Percentiles rank a stretch among this genome's conserved stretches.
phyloP scores from a whole-genome alignment of 2,329 filamentous ascomycete genomes.

The Trichoderma polysporum region DNA sequence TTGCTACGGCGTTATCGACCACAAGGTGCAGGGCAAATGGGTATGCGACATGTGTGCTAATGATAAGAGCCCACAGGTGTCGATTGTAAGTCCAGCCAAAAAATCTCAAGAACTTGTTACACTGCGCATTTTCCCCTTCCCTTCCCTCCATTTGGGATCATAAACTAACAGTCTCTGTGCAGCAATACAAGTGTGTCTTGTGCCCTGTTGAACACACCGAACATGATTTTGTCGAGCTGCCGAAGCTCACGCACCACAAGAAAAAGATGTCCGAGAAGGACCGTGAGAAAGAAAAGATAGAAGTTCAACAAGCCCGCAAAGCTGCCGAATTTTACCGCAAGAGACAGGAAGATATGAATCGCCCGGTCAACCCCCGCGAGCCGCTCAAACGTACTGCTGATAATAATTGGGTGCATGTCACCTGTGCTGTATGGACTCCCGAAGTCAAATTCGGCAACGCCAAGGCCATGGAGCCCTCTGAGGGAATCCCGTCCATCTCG shows the following conservation, averaged over 20 bases:
- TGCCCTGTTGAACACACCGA: slow-evolving; percentile 82
- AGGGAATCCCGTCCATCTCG: slow-evolving; percentile 84
- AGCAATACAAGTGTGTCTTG: slow-evolving; percentile 89
- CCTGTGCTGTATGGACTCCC: slow-evolving; percentile 86
- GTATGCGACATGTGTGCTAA: slow-evolving; percentile 94
- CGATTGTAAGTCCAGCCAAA: slow-evolving; percentile 66
- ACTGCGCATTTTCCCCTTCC: not conserved
- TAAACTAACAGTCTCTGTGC: slow-evolving; percentile 26
- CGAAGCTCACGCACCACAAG: slow-evolving; percentile 53
- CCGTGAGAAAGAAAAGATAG: slow-evolving; percentile 79
- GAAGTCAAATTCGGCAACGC: slow-evolving; percentile 92
- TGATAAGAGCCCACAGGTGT: slow-evolving; percentile 86
- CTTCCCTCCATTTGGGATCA: not conserved
- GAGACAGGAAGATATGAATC: slow-evolving; percentile 79
- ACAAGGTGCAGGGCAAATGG: slow-evolving; percentile 76
- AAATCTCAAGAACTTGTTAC: not conserved
- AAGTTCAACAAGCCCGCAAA: slow-evolving; percentile 79
- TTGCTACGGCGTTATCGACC: slow-evolving; percentile 83
- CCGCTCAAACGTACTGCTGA: slow-evolving; percentile 90
- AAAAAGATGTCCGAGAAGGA: slow-evolving; percentile 92
- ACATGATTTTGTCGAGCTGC: slow-evolving; percentile 78
- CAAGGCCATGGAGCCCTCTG: slow-evolving; percentile 76
- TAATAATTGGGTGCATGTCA: slow-evolving; percentile 98
- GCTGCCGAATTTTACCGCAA: slow-evolving; percentile 79
- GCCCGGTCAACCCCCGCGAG: slow-evolving; percentile 81